Conservation (phyloP, 768 basidiomycete genomes). For the Xerocomellus amylosporus region DNA sequence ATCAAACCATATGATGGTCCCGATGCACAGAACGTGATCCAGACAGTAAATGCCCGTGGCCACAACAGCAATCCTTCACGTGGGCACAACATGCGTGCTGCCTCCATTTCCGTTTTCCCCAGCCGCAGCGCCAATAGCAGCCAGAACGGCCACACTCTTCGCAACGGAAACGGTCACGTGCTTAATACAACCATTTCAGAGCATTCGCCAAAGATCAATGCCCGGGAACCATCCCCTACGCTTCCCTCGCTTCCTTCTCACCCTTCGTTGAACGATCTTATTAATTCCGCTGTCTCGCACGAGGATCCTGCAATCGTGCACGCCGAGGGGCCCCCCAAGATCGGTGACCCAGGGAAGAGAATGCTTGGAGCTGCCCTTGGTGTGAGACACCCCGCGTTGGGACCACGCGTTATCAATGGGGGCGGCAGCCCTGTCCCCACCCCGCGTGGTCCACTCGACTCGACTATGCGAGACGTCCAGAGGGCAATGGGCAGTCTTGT, state of each 20-base stretch:
- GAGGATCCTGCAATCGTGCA: constrained; percentile 68
- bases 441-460: constrained; percentile 45
- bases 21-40: constrained; percentile 85
- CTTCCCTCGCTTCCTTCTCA: constrained; percentile 78
- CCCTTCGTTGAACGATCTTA: constrained; percentile 81
- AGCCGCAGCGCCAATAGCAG: constrained; percentile 46
- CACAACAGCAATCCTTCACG: constrained; percentile 61
- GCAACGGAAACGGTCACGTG: constrained; percentile 38
- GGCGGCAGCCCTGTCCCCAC: constrained; percentile 28
- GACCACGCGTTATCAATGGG: constrained; percentile 53
- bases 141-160: constrained; percentile 31
- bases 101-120: constrained; percentile 63
- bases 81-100: constrained; percentile 67
- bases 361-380: constrained; percentile 88
- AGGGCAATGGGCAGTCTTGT: constrained; percentile 75
- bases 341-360: constrained; percentile 85
- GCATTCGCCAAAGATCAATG: constrained; percentile 39
- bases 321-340: constrained; percentile 60
- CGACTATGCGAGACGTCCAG: constrained; percentile 64
- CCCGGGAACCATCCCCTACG: constrained; percentile 77
- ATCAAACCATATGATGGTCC: constrained; percentile 94
- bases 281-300: constrained; percentile 61
- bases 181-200: constrained; percentile 48
- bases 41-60: constrained; percentile 74
- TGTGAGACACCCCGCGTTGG: constrained; percentile 73